Evolutionary conservation across 1,284 basidiomycete genomes (phyloP), one percentile per base, ranked within the genome.

Genomic region (Trametes pubescens): DNA sequence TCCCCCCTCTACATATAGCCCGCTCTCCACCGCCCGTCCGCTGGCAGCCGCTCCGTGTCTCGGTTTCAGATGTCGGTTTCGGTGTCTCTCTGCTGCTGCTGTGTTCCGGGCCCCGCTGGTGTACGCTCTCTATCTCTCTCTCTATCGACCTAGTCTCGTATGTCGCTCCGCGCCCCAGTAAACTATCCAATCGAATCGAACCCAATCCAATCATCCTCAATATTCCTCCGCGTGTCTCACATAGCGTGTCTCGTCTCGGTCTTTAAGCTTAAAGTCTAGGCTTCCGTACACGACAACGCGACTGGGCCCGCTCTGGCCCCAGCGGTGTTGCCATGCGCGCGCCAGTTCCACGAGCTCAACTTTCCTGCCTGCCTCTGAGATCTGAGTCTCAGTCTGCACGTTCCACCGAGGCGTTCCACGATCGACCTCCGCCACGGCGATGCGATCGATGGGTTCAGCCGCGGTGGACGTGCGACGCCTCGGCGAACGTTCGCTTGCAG

Each of bases 1-100:
- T 38, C 22, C 47, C 38, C 46, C 54, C 43, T 43, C 51, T 21
- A 16, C 26, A n/a, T 11, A n/a, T 40, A 48, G n/a, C 24, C 52
- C 46, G 21, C 26, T 18, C 18, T 44, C 18, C 43, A 14, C 32
- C 43, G 48, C 37, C 29, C 62, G 16, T 38, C 24, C 57, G n/a
- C 38, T 34, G 5, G 37, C 37, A 11, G 40, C 40, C 40, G 40
- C 40, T 49, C 29, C 29, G 10, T 24, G 51, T 53, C 51, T 53
- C 51, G 51, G 51, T 53, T 35, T 22, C 35, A 14, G 10, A 47
- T 34, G 32, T 37, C 51, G 7, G n/a, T 53, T 21, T 53, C 37
- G 10, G 35, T 53, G 6, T 38, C 18, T 38, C 32, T 35, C 51
- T 35, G 22, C 37, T n/a, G 11, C 18, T 34, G 6, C 18, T 34